Evolutionary conservation across 805 yeast species (phyloP).

Genomic region (Lipomyces starkeyi): DNA sequence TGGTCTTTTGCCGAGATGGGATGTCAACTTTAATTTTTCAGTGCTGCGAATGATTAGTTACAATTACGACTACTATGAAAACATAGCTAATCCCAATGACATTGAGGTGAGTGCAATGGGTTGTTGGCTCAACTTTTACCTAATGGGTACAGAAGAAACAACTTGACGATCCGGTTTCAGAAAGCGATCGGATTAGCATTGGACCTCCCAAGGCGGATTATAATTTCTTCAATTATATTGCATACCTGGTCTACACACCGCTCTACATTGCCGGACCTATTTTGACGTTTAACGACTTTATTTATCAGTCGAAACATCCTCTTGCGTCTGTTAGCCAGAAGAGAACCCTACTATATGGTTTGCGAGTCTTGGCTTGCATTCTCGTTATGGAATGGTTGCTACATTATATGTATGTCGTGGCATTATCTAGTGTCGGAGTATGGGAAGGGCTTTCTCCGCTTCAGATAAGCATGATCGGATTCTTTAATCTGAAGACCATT

Average conservation of each 20-base stretch:
- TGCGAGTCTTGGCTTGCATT: constrained; percentile 73
- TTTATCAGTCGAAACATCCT: constrained; percentile 66
- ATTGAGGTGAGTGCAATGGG: constrained; percentile 25
- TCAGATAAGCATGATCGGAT: constrained; percentile 92
- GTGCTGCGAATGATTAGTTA: constrained; percentile 82
- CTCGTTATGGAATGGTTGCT: constrained; percentile 86
- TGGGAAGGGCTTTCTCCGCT: constrained; percentile 91
- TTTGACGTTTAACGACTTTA: constrained; percentile 87
- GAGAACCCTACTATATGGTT: constrained; percentile 64
- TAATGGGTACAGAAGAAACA: constrained; percentile 28
- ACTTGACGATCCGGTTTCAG: constrained; percentile 49
- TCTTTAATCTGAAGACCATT: constrained; percentile 85
- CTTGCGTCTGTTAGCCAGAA: constrained; percentile 63
- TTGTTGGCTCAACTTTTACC: not conserved
- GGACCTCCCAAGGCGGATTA: constrained; percentile 69
- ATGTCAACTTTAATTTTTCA: constrained; percentile 91
- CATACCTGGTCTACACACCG: constrained; percentile 85
- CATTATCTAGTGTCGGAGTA: constrained; percentile 85
- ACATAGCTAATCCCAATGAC: constrained; percentile 17
- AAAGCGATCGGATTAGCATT: constrained; percentile 67
- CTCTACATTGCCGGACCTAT: constrained; percentile 95
- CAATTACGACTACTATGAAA: constrained; percentile 66
- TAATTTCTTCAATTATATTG: constrained; percentile 65
- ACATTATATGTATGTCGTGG: constrained; percentile 91
- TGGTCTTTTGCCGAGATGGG: constrained; percentile 92